Evolutionary conservation across 768 basidiomycete genomes (phyloP).

Genomic region (Brasilioporus rufonigricans): DNA sequence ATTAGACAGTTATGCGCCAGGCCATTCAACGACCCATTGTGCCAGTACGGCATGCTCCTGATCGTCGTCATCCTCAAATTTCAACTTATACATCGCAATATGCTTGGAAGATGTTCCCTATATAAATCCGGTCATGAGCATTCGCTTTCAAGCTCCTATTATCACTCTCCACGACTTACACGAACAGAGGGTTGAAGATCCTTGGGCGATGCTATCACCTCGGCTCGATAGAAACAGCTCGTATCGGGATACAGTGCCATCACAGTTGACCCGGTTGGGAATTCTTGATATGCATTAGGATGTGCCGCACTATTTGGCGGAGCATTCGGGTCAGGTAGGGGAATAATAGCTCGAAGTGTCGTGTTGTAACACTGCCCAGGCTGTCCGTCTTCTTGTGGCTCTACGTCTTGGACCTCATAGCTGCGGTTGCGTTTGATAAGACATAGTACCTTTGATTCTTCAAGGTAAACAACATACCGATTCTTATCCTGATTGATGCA

Average conservation of each 20-base stretch:
- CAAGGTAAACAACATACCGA: conserved; percentile 38
- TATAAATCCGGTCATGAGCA: conserved; percentile 10
- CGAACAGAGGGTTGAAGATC: conserved; percentile 38
- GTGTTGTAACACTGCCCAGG: conserved; percentile 71
- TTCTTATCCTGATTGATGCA: conserved; percentile 73
- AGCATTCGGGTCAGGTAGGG: conserved; percentile 72
- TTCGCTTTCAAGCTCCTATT: background rate
- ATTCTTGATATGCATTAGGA: conserved; percentile 68
- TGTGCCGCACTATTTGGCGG: conserved; percentile 58
- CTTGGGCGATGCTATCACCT: conserved; percentile 69
- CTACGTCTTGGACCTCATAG: conserved; percentile 84
- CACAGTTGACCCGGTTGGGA: conserved; percentile 67
- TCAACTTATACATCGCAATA: conserved; percentile 67
- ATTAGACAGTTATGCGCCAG: conserved; percentile 33
- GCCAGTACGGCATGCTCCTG: conserved; percentile 77
- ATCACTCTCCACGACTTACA: conserved; percentile 30
- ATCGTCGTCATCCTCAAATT: conserved; percentile 88
- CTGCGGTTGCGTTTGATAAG: conserved; percentile 33
- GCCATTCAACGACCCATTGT: conserved; percentile 82
- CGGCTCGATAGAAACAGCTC: conserved; percentile 87
- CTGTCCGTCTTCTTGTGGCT: conserved; percentile 78
- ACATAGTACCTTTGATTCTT: background rate
- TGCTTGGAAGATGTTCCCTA: conserved; percentile 43
- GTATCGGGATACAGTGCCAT: conserved; percentile 91
- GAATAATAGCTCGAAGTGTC: conserved; percentile 68